Evolutionary conservation across 176 grass and related monocot genomes (phyloP), one percentile per base, ranked within the genome.

Genomic region (Aegilops speltoides): DNA sequence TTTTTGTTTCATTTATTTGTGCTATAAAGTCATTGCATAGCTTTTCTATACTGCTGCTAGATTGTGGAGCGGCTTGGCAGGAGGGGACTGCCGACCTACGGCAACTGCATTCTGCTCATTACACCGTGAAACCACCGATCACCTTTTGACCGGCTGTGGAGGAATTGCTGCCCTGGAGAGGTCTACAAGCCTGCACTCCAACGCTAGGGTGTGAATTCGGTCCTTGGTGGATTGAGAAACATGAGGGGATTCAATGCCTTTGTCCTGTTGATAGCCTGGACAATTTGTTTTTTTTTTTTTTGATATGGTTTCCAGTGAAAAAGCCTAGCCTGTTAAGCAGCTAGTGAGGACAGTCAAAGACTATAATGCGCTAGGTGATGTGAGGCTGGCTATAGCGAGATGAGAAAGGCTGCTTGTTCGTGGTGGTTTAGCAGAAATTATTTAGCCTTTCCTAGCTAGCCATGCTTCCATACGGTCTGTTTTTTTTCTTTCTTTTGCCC

Each of bases 191-290:
- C 45, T 77, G 74, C 74, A 77, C 46, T 48, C 25, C 46, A 77
- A 32, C 25, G 74, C 16, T 56, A 56, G 46, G 74, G 16, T 77
- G 73, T 26, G 17, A 37, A 36, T 70, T 76, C 25, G 41, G 43
- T 31, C 24, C 23, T 50, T 76, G 73, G 73, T 76, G 74, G 74
- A 77, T 56, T 54, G 74, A 77, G 74, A 56, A 77, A 56, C 74
- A 31, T 8, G 46, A 33, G 74, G 74, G 10, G 26, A 22, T 77
- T 56, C 4, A 46, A 31, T 9, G 19, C 46, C 45, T 54, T 54
- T 56, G 26, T 54, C 46, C 26, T 56, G 8, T 48, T 76, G 16
- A 54, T 52, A 76, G 46, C 73, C 73, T 54, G 73, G 25, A 20
- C 45, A 76, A 70, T 36, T 70, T 70, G 73, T 28, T 28, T 28